Conservation (phyloP, 2,329 filamentous ascomycete species). For the Magnaporthiopsis rhizophila region DNA sequence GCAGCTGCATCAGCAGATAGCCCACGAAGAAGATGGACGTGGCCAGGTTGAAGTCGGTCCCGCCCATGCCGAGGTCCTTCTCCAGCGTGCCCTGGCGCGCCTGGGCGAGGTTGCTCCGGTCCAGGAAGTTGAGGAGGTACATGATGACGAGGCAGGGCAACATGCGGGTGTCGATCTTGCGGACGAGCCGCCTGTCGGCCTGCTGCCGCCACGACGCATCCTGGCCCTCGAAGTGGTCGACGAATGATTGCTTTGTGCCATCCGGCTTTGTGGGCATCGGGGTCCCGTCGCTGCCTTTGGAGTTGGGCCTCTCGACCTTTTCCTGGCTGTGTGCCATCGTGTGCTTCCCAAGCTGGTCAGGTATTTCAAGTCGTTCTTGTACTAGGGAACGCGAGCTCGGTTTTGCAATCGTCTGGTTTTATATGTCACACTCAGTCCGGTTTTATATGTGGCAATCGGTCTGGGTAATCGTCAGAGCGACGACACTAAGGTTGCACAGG, state of each 20-base stretch:
- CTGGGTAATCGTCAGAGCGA: no score
- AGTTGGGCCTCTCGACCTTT: neutral
- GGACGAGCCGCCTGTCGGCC: constrained; percentile 22
- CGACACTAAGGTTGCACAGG: no score
- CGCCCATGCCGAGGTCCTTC: constrained; percentile 41
- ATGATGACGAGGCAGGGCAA: constrained; percentile 46
- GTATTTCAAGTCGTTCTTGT: no score
- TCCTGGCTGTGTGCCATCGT: neutral
- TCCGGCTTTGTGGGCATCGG: neutral
- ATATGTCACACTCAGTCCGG: no score
- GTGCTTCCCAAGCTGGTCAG: no score
- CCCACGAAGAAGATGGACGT: constrained; percentile 49
- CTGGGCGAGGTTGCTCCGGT: constrained; percentile 45
- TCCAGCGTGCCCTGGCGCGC: constrained; percentile 46
- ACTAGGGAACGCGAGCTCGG: no score
- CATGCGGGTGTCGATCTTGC: constrained; percentile 43
- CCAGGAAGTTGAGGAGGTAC: constrained; percentile 49
- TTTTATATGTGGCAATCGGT: no score
- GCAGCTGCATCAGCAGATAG: constrained; percentile 54
- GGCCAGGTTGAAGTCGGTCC: constrained; percentile 49
- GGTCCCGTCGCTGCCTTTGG: neutral
- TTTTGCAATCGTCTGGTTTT: no score
- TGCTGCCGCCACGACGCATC: neutral
- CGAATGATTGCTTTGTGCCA: neutral
- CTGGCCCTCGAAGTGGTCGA: neutral